phyloP scores from a whole-genome alignment of 371 early-diverging fungal genomes.

The Mortierella sp. region DNA sequence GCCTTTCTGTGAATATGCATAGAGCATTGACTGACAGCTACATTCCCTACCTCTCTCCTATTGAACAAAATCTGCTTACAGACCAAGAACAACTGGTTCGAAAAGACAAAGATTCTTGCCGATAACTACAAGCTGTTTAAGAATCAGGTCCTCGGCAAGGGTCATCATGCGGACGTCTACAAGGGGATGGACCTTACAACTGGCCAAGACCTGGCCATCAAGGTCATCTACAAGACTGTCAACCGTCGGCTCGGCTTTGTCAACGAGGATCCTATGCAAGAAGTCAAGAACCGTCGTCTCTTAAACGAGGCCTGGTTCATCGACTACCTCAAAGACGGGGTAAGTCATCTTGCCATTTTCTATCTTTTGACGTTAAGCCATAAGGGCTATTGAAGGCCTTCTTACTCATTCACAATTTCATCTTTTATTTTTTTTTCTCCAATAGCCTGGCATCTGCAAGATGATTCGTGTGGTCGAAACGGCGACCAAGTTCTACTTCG shows the following conservation, averaged over 20 bases:
- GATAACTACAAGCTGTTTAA: conserved; percentile 51
- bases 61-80: not conserved
- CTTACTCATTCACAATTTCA: not conserved
- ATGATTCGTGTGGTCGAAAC: conserved; percentile 54
- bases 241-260: conserved; percentile 47
- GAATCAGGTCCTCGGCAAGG: conserved; percentile 46
- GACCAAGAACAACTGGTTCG: conserved; percentile 57
- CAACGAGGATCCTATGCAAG: conserved; percentile 48
- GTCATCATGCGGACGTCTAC: conserved; percentile 57
- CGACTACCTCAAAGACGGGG: conserved; percentile 54
- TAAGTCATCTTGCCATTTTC: conserved; percentile 16
- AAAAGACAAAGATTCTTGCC: conserved; percentile 46
- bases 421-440: not conserved
- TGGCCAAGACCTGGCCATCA: conserved; percentile 57
- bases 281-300: conserved; percentile 49
- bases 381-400: too few species aligned
- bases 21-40: too few species aligned
- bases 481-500: conserved; percentile 55
- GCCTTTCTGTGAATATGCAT: too few species aligned
- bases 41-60: not conserved
- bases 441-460: conserved; percentile 53
- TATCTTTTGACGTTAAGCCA: not conserved
- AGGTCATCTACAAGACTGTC: conserved; percentile 54
- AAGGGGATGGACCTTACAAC: conserved; percentile 49
- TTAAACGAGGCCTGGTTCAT: conserved; percentile 56